Base-by-base conservation (phyloP, 306 rosid genomes). In the Hippophae rhamnoides region DNA sequence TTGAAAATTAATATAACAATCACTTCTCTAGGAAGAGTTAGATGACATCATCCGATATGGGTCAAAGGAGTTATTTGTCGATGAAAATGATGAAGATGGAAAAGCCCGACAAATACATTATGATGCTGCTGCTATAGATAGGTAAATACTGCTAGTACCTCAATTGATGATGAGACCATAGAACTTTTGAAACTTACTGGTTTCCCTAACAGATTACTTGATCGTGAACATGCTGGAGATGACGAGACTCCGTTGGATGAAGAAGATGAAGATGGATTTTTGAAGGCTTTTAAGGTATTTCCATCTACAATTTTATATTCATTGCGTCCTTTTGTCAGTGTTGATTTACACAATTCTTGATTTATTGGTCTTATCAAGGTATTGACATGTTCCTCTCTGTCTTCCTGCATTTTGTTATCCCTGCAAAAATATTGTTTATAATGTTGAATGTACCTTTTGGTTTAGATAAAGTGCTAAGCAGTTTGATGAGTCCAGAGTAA, bases 31-130 rank as follows among this genome's bases (percentile, higher is more conserved):
- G 99, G 99, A 92, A 75, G 97, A 92, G 80, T 78, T 92, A 67
- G 97, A 92, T 80, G 99, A 92, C 69, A 92, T 92, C 73, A 88
- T 92, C 66, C 79, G 97, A 74, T 88, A 88, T 68, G 97, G 99
- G 51, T 92, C 99, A 10, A 85, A 84, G 82, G 99, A 92, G 81
- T 82, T 92, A 79, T 92, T 92, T 80, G 96, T 85, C 5, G 99
- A 86, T 11, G 99, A 92, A 79, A 77, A 88, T 79, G 99, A 92
- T 56, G 99, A 92, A 81, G 85, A 76, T 8, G 85, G 95, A 52
- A 92, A 92, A 69, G 85, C 99, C 61, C 86, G 99, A 66, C 99
- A 92, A 74, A 92, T 92, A 59, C 99, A 88, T 84, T 92, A 92
- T 62, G 99, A 92, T 68, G 95, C 82, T 62, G 82, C 95, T 55